A percentile compares a stretch with the other conserved stretches of the same genome.
Evolutionary conservation across 2,329 filamentous ascomycete genomes (phyloP).

Genomic region (Zopfia rhizophila): DNA sequence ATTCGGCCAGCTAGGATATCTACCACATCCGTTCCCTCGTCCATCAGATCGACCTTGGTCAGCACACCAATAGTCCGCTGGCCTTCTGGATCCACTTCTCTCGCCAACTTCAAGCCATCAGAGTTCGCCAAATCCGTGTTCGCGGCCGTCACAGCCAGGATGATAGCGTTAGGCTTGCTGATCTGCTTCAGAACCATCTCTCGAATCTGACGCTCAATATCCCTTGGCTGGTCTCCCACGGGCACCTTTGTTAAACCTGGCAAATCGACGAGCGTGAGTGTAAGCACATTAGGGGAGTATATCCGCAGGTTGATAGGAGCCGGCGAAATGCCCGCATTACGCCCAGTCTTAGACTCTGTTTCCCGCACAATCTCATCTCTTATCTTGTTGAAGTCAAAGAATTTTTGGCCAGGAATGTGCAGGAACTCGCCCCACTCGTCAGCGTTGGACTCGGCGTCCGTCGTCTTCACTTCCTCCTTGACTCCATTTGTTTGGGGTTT

Average conservation of each 20-base stretch:
- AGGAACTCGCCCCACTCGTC: constrained; percentile 99
- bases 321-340: constrained; percentile 95
- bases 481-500: constrained; percentile 77
- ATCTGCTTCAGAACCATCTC: constrained; percentile 99
- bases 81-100: constrained; percentile 96
- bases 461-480: constrained; percentile 71
- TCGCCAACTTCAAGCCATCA: constrained; percentile 93
- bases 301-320: constrained; percentile 97
- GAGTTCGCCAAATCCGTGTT: constrained; percentile 99
- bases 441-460: constrained; percentile 86
- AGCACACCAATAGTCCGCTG: constrained; percentile 98
- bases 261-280: constrained; percentile 94
- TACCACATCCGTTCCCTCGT: constrained; percentile 97
- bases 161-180: constrained; percentile 97
- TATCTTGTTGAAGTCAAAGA: constrained; percentile 98
- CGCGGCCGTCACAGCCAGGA: constrained; percentile 93
- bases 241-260: constrained; percentile 97
- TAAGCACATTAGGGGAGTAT: constrained; percentile 98
- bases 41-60: constrained; percentile 99
- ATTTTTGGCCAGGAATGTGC: constrained; percentile 97
- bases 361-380: constrained; percentile 96
- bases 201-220: constrained; percentile 95
- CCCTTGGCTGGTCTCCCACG: constrained; percentile 93
- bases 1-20: constrained; percentile 98
- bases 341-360: constrained; percentile 95